These are phyloP conservation scores for Trichophyton schoenleinii DNA, from an alignment of 2,329 filamentous ascomycete genomes.

Conservation along the genomic window DNA sequence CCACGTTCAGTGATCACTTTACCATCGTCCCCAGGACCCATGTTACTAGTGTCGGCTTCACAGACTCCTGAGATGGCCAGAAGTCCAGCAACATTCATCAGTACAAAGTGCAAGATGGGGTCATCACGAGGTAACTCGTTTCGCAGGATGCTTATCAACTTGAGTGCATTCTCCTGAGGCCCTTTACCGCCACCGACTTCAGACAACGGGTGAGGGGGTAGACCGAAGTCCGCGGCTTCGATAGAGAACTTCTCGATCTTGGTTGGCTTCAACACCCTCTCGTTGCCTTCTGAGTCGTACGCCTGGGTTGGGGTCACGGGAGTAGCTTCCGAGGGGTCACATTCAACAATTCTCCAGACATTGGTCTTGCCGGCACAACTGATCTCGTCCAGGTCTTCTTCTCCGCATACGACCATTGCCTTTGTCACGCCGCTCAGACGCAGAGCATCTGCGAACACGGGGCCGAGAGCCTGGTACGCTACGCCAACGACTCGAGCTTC, in stretches of 20 bases:
- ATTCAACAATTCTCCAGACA: slow-evolving; percentile 66
- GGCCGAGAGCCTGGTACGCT: slow-evolving; percentile 72
- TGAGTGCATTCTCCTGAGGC: slow-evolving; percentile 75
- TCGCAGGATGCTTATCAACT: slow-evolving; percentile 62
- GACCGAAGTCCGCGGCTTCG: slow-evolving; percentile 73
- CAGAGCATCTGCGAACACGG: slow-evolving; percentile 77
- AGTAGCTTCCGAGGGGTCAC: slow-evolving; percentile 30
- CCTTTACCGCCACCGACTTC: slow-evolving; percentile 75
- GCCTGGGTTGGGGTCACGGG: slow-evolving; percentile 23
- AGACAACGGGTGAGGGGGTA: slow-evolving; percentile 58
- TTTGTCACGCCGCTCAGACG: slow-evolving; percentile 64
- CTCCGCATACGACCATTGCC: slow-evolving; percentile 81
- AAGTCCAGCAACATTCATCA: slow-evolving; percentile 84
- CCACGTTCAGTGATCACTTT: slow-evolving; percentile 69
- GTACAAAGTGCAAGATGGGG: slow-evolving; percentile 81
- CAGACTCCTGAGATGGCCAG: slow-evolving; percentile 78
- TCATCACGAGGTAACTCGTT: slow-evolving; percentile 63
- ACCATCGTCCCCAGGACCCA: slow-evolving; percentile 70
- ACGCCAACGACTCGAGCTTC: slow-evolving; percentile 92
- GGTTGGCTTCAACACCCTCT: slow-evolving; percentile 26
- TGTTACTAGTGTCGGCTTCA: slow-evolving; percentile 65
- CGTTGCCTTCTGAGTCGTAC: slow-evolving; percentile 26
- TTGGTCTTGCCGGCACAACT: slow-evolving; percentile 79
- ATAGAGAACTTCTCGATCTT: slow-evolving; percentile 64
- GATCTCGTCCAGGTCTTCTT: slow-evolving; percentile 90